phyloP scores from a whole-genome alignment of 2,329 filamentous ascomycete species.

The Aureobasidium namibiae region DNA sequence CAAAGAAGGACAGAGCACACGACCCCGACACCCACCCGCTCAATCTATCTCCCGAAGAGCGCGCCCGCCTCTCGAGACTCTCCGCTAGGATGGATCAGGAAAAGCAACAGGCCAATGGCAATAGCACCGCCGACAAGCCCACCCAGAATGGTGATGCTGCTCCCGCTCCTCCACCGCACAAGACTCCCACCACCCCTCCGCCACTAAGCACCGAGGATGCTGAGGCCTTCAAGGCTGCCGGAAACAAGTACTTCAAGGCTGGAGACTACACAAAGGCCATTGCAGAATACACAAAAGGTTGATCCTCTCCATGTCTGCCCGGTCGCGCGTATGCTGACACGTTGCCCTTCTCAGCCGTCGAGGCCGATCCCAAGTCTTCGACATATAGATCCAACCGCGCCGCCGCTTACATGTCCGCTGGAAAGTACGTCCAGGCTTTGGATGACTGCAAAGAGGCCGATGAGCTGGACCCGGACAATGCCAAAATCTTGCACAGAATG shows the following conservation, averaged over 20 bases:
- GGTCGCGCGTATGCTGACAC: constrained; percentile 19
- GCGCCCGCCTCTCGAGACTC: constrained; percentile 64
- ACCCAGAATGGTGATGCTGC: constrained; percentile 42
- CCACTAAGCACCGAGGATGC: constrained; percentile 53
- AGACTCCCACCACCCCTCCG: constrained; percentile 41
- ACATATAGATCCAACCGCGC: constrained; percentile 94
- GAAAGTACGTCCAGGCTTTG: constrained; percentile 68
- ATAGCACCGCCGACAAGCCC: constrained; percentile 69
- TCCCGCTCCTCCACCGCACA: constrained; percentile 65
- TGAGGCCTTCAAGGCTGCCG: constrained; percentile 82
- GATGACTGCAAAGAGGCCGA: constrained; percentile 79
- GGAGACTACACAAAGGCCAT: constrained; percentile 83
- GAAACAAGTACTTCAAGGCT: constrained; percentile 96
- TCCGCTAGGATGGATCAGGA: constrained; percentile 30
- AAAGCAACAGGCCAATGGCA: constrained; percentile 49
- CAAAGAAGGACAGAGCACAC: constrained; percentile 18
- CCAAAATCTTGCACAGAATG: constrained; percentile 80
- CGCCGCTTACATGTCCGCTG: constrained; percentile 85
- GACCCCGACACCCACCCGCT: constrained; percentile 75
- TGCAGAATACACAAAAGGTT: constrained; percentile 90
- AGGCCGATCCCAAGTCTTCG: constrained; percentile 73
- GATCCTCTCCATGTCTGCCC: constrained; percentile 4
- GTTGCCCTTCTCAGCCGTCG: constrained; percentile 57
- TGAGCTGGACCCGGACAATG: constrained; percentile 74
- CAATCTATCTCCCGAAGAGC: constrained; percentile 83